Conservation (phyloP, 345 rosid genomes). For the Syzygium oleosum region DNA sequence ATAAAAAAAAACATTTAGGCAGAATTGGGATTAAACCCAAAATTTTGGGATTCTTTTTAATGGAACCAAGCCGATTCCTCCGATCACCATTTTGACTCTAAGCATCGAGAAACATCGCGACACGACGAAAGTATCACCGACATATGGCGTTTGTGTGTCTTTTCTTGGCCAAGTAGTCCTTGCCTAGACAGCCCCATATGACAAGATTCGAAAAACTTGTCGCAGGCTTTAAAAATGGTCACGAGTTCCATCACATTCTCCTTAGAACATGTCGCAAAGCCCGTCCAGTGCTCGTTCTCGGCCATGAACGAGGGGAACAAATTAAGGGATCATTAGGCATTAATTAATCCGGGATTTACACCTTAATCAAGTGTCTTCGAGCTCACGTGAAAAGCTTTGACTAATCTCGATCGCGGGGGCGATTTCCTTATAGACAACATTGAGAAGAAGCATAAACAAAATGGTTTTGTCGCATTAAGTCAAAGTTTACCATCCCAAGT, state of each 20-base stretch:
- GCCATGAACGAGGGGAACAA: background rate
- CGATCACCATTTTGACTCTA: background rate
- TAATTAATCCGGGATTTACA: background rate
- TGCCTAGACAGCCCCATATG: background rate
- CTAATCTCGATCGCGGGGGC: background rate
- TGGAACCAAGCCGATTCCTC: background rate
- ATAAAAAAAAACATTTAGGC: rapidly evolving
- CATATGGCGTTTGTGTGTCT: background rate
- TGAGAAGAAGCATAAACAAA: background rate
- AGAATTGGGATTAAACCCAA: background rate
- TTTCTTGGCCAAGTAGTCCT: background rate
- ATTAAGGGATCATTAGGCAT: background rate
- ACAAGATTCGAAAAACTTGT: background rate
- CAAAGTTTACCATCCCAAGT: background rate
- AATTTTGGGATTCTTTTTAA: background rate
- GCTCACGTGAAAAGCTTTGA: background rate
- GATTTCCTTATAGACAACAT: background rate
- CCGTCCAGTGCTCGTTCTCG: background rate
- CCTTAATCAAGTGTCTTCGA: background rate
- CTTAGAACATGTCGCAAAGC: background rate
- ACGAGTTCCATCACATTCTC: background rate
- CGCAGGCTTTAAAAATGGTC: background rate
- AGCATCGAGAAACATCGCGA: background rate
- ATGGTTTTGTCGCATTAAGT: background rate
- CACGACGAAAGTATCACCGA: background rate